A percentile compares a stretch with the other conserved stretches of the same genome.
Evolutionary conservation across 2,329 filamentous ascomycete species (phyloP).

Genomic region (Colletotrichum destructivum): DNA sequence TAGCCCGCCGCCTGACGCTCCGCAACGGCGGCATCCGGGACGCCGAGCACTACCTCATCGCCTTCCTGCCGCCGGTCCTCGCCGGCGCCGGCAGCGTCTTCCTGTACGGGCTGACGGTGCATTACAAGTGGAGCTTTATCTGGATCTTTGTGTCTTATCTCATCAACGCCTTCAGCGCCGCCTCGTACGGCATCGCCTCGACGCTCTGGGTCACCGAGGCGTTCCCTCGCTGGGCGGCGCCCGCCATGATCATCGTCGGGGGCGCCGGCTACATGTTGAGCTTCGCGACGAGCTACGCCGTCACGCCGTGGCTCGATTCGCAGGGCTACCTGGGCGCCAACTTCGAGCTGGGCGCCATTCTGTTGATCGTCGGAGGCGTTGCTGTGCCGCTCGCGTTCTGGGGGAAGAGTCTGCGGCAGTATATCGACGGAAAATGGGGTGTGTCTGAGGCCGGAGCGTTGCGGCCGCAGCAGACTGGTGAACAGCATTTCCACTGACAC

Average conservation of each 20-base stretch:
- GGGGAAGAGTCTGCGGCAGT: constrained; percentile 47
- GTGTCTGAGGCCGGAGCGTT: constrained; percentile 45
- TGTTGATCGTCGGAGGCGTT: constrained; percentile 45
- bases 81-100: constrained; percentile 43
- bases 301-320: constrained; percentile 35
- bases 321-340: constrained; percentile 34
- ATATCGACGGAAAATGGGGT: constrained; percentile 46
- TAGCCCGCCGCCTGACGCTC: constrained; percentile 45
- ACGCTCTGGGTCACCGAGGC: constrained; percentile 48
- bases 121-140: constrained; percentile 41
- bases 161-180: constrained; percentile 45
- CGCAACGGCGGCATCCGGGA: constrained; percentile 47
- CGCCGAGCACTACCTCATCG: constrained; percentile 47
- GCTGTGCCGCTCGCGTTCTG: constrained; percentile 48
- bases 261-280: constrained; percentile 39
- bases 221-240: constrained; percentile 47
- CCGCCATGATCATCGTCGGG: constrained; percentile 41
- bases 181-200: constrained; percentile 43
- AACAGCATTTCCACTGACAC: neutral
- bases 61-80: constrained; percentile 45
- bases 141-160: constrained; percentile 37
- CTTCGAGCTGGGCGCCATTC: constrained; percentile 43
- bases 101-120: constrained; percentile 43
- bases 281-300: constrained; percentile 26
- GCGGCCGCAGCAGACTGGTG: constrained; percentile 44